phyloP scores from a whole-genome alignment of 2,329 filamentous ascomycete genomes.

The Aspergillus fischeri region DNA sequence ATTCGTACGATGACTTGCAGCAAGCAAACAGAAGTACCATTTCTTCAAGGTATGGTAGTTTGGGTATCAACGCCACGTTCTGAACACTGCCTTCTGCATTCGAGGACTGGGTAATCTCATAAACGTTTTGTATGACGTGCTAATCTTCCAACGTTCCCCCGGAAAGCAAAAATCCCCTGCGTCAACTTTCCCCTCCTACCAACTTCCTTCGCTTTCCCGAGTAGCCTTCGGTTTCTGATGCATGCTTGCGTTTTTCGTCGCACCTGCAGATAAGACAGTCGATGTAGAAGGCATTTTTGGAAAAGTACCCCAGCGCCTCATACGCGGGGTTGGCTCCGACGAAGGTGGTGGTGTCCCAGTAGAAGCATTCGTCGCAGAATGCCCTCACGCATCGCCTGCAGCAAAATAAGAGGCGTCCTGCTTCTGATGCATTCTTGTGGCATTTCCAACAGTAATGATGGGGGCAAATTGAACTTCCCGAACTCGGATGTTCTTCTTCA shows the following conservation, averaged over 20 bases:
- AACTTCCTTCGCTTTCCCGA: not conserved
- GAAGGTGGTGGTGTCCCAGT: conserved; percentile 49
- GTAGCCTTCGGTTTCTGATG: not conserved
- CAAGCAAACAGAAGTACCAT: not conserved
- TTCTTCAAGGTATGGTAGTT: no score
- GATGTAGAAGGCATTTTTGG: conserved; percentile 49
- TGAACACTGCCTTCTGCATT: not conserved
- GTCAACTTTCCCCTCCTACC: not conserved
- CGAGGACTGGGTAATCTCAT: not conserved
- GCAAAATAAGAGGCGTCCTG: conserved; percentile 42
- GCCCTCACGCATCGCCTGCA: conserved; percentile 54
- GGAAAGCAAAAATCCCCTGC: not conserved
- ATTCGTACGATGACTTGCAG: not conserved
- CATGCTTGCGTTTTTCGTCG: not conserved
- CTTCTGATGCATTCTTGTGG: conserved; percentile 45
- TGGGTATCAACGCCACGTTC: not conserved
- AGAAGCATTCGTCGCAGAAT: conserved; percentile 58
- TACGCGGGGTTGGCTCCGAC: conserved; percentile 50
- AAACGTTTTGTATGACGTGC: not conserved
- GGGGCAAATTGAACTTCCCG: conserved; percentile 36
- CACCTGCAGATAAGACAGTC: conserved; percentile 2
- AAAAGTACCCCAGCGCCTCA: conserved; percentile 45
- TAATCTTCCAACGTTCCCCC: not conserved
- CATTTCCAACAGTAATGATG: conserved; percentile 56
- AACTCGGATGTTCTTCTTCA: conserved; percentile 20